Base-by-base conservation (phyloP, 768 basidiomycete species). In the Amanita pseudoporphyria region DNA sequence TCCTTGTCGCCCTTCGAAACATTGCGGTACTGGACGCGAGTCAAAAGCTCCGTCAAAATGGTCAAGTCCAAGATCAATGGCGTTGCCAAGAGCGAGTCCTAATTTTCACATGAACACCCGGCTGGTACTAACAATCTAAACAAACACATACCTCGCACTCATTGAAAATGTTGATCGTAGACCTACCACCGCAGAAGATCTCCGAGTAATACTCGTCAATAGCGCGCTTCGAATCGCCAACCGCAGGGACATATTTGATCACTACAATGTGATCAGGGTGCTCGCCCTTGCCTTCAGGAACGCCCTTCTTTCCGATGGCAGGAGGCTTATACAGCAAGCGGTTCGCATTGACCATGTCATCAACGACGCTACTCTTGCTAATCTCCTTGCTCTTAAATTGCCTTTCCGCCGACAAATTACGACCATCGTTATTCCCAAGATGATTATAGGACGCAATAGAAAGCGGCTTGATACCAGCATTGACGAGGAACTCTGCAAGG, bases 371-470 rank as follows among this genome's bases (percentile, higher is more conserved):
- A 58, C 86, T 87, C 81, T 98, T 97, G 74, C 82, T 84, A 68
- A 97, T 97, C 73, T 97, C 95, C 81, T 98, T 98, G 74, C 84
- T 88, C 73, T 84, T 86, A 82, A 98, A 99, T 71, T 97, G 95
- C 53, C 73, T 74, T 64, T 91, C 89, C 5, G 90, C 86, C 46
- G 81, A 84, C 62, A 99, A 71, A 70, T 95, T 96, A 64, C 81
- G 80, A 9, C 94, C 94, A 60, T 97, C 95, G 66, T 99, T 97
- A 76, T 97, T 97, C 13, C 95, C 95, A 49, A 99, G 82, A 65
- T 98, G 95, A 76, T 97, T 98, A 76, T 99, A 98, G 10, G 88
- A 92, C 9, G 95, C 88, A 61, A 99, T 97, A 52, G 88, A 89
- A 63, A 94, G 80, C 22, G 94, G 94, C 72, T 96, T 96, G 76